Percentiles rank a stretch among this genome's conserved stretches.
These are phyloP conservation scores for Gomphus bonarii DNA, from an alignment of 1,284 basidiomycete species.

Conservation along the genomic window DNA sequence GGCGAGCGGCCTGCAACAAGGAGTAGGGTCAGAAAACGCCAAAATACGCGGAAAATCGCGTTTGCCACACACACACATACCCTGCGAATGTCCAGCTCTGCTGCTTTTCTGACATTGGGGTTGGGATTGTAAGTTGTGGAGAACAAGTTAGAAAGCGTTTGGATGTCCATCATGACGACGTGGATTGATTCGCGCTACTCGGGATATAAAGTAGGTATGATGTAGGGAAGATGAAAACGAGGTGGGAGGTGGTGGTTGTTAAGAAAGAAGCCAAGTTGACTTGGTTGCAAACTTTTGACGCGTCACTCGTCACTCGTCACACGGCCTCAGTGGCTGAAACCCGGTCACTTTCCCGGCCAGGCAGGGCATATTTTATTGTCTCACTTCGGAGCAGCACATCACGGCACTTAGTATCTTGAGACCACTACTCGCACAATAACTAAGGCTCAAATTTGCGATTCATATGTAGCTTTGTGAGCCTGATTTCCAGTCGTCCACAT, in stretches of 20 bases:
- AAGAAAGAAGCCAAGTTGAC: not conserved
- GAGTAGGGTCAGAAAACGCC: not conserved
- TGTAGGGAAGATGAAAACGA: not conserved
- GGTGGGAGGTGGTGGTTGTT: not conserved
- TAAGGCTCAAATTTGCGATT: not conserved
- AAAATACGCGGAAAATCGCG: not conserved
- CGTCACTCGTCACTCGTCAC: constrained; percentile 10
- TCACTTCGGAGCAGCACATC: not conserved
- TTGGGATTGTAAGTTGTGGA: constrained; percentile 72
- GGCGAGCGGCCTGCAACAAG: constrained; percentile 47
- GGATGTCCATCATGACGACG: constrained; percentile 53
- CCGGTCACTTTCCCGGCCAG: too few relatives aligned
- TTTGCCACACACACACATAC: constrained; percentile 28
- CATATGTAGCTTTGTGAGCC: too few relatives aligned
- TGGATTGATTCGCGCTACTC: not conserved
- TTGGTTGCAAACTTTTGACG: constrained; percentile 10
- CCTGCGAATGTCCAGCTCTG: constrained; percentile 77
- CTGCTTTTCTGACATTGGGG: constrained; percentile 74
- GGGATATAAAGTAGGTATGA: not conserved
- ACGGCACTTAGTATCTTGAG: too few relatives aligned
- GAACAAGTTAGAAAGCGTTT: constrained; percentile 67
- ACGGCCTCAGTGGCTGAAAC: not conserved
- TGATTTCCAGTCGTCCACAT: not conserved
- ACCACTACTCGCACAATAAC: not conserved
- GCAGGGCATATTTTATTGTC: too few relatives aligned